phyloP scores from a whole-genome alignment of 371 early-diverging fungal genomes.

The Mucor saturninus region DNA sequence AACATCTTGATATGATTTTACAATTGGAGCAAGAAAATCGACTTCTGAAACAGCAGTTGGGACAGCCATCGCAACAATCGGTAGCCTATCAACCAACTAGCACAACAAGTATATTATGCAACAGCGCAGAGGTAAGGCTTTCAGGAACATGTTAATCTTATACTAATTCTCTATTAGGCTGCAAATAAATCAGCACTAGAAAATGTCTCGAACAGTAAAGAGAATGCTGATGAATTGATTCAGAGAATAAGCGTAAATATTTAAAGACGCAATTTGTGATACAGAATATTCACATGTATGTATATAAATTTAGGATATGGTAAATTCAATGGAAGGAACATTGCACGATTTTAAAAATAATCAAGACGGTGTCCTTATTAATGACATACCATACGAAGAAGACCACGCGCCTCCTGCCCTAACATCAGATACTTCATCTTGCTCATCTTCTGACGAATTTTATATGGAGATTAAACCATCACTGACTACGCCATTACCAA shows the following conservation, averaged over 20 bases:
- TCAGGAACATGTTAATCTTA: background rate
- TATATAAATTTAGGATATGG: conserved; percentile 20
- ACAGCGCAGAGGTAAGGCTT: conserved; percentile 24
- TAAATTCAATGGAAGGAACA: conserved; percentile 29
- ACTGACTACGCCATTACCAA: background rate
- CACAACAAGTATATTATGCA: conserved; percentile 21
- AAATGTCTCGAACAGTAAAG: background rate
- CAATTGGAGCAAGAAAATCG: conserved; percentile 23
- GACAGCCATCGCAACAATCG: conserved; percentile 10
- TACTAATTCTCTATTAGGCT: conserved; percentile 8
- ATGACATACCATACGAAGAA: background rate
- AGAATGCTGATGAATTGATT: conserved; percentile 22
- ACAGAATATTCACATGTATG: background rate
- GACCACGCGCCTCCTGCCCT: background rate
- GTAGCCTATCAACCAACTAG: conserved; percentile 1
- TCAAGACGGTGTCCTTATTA: background rate
- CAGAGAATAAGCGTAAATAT: conserved; percentile 27
- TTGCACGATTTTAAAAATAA: conserved; percentile 13
- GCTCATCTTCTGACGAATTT: conserved; percentile 11
- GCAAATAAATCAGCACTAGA: conserved; percentile 18
- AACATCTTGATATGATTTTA: conserved; percentile 20
- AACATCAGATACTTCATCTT: conserved; percentile 13
- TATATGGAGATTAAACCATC: conserved; percentile 1
- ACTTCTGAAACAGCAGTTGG: conserved; percentile 3
- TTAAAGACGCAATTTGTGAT: conserved; percentile 10